These are phyloP conservation scores for Onygenales sp. DNA, from an alignment of 2,329 filamentous ascomycete genomes.

Conservation along the genomic window DNA sequence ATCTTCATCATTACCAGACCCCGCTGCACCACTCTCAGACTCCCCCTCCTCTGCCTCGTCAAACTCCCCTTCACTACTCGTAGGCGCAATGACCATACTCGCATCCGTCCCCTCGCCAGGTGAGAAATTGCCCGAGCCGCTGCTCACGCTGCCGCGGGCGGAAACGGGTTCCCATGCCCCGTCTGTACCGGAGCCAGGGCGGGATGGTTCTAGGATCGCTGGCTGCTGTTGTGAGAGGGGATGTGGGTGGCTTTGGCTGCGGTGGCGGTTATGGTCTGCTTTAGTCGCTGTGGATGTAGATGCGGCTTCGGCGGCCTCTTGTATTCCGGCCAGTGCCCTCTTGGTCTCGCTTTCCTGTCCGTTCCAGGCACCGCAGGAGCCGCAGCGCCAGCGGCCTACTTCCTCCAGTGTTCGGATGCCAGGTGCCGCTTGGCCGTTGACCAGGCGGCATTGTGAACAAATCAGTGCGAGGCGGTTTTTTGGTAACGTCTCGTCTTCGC, in stretches of 20 bases:
- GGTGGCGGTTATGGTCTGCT: background rate
- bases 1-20: background rate
- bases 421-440: slow-evolving; percentile 92
- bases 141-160: background rate
- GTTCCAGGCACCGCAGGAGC: slow-evolving; percentile 72
- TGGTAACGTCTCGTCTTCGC: slow-evolving; percentile 85
- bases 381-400: slow-evolving; percentile 79
- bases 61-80: slow-evolving; percentile 18
- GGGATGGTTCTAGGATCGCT: background rate
- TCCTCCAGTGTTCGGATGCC: slow-evolving; percentile 70
- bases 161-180: slow-evolving; percentile 17
- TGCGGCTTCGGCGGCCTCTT: background rate
- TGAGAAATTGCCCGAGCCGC: slow-evolving; percentile 14
- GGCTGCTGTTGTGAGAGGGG: background rate
- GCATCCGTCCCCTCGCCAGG: slow-evolving; percentile 17
- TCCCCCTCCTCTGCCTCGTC: slow-evolving; percentile 18
- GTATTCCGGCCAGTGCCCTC: background rate
- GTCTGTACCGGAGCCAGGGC: background rate
- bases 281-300: background rate
- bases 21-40: background rate
- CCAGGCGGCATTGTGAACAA: slow-evolving; percentile 69
- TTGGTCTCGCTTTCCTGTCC: slow-evolving; percentile 61
- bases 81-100: slow-evolving; percentile 17
- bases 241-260: background rate
- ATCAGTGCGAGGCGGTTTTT: slow-evolving; percentile 87